Percentiles rank a stretch among this genome's conserved stretches.
phyloP scores from a whole-genome alignment of 2,329 filamentous ascomycete species.

The Penicillium sp. region DNA sequence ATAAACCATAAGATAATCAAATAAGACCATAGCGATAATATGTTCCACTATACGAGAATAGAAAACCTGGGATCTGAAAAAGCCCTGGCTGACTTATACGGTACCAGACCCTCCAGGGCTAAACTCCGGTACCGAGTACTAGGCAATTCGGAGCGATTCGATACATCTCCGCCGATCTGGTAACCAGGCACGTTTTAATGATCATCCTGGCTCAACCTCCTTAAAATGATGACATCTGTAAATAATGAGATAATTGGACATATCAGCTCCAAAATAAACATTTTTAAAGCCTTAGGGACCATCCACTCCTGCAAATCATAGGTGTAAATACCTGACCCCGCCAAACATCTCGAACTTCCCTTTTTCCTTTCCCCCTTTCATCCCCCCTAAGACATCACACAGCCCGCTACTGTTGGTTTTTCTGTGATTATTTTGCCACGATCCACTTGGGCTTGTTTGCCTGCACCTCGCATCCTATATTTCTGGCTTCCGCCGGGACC shows the following conservation, averaged over 20 bases:
- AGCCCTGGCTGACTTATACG: background rate
- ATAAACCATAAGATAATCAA: background rate
- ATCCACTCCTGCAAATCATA: background rate
- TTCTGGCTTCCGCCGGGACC: conserved; percentile 16
- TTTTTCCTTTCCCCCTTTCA: background rate
- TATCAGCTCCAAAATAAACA: background rate
- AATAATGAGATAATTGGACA: background rate
- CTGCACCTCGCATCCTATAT: conserved; percentile 9
- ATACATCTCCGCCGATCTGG: conserved; percentile 15
- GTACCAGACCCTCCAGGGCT: conserved; percentile 3
- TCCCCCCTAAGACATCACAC: background rate
- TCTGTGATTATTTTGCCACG: conserved; percentile 1
- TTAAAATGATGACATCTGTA: background rate
- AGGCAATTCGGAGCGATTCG: conserved; percentile 17
- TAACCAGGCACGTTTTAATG: conserved; percentile 9
- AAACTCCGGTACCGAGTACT: conserved; percentile 20
- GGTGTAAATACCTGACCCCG: background rate
- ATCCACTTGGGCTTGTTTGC: conserved; percentile 9
- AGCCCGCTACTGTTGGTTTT: background rate
- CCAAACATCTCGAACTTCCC: background rate
- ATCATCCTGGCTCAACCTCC: background rate
- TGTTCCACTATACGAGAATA: background rate
- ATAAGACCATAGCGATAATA: background rate
- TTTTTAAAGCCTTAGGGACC: background rate
- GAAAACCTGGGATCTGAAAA: background rate